Percentiles rank a stretch among this genome's conserved stretches.
phyloP scores from a whole-genome alignment of 148 eudicot genomes.

The Pouteria glomerata region DNA sequence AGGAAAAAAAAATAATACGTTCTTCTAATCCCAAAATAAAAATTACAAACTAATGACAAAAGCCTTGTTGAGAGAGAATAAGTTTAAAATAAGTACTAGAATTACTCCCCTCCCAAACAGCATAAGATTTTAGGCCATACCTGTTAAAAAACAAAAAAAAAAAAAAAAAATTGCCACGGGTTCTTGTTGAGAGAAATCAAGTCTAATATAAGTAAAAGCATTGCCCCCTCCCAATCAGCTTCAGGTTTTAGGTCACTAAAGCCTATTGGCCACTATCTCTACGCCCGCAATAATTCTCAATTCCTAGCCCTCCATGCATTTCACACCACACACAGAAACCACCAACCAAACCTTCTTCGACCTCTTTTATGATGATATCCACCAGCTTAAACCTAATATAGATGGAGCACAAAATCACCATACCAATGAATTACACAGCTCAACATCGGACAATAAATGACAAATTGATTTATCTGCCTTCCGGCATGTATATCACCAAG shows the following conservation, averaged over 20 bases:
- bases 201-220: too few species aligned
- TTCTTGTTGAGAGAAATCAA: too few species aligned
- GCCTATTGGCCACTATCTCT: neutral
- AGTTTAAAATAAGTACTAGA: too few species aligned
- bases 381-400: neutral
- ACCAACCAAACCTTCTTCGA: neutral
- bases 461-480: neutral
- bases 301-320: neutral
- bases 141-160: too few species aligned
- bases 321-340: neutral
- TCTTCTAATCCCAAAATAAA: neutral
- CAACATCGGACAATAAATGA: neutral
- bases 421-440: neutral
- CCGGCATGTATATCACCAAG: too few species aligned
- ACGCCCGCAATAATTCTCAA: neutral
- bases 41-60: neutral
- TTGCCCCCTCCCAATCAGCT: too few species aligned
- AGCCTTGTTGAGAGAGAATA: too few species aligned
- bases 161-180: too few species aligned
- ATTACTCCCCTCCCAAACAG: too few species aligned
- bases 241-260: too few species aligned
- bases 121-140: too few species aligned
- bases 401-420: neutral
- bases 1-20: neutral
- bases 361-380: neutral